phyloP scores from a whole-genome alignment of 129 eudicot species.

The Flaveria robusta region DNA sequence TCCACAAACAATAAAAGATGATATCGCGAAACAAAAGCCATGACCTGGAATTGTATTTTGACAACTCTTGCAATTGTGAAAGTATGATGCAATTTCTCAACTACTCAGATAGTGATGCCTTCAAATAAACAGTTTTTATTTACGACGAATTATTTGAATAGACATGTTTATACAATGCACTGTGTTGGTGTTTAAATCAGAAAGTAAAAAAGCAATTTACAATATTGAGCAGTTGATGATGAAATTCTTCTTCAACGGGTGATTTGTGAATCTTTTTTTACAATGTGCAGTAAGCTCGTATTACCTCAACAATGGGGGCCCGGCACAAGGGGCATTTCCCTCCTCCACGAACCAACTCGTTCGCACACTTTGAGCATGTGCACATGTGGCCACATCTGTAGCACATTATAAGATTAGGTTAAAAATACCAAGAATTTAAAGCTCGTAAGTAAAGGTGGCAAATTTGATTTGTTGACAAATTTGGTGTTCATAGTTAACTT shows the following conservation, averaged over 20 bases:
- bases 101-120: conserved; percentile 20
- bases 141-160: conserved; percentile 26
- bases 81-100: conserved; percentile 30
- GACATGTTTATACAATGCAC: conserved; percentile 47
- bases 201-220: conserved; percentile 41
- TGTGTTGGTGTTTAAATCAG: conserved; percentile 42
- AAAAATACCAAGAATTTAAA: conserved; percentile 6
- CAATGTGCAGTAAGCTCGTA: conserved; percentile 95
- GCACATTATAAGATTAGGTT: conserved; percentile 13
- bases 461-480: neutral
- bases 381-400: conserved; percentile 99
- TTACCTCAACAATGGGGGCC: conserved; percentile 95
- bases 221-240: conserved; percentile 30
- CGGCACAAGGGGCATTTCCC: conserved; percentile 99
- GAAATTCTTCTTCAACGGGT: conserved; percentile 23
- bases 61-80: conserved; percentile 31
- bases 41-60: conserved; percentile 20
- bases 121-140: conserved; percentile 27
- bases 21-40: conserved; percentile 10
- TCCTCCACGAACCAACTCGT: conserved; percentile 90
- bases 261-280: conserved; percentile 38
- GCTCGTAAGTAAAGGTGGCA: neutral
- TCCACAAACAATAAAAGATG: conserved; percentile 10
- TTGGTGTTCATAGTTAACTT: neutral
- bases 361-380: conserved; percentile 95